Conservation (phyloP, 2,329 filamentous ascomycete genomes). For the Ilyonectria destructans region DNA sequence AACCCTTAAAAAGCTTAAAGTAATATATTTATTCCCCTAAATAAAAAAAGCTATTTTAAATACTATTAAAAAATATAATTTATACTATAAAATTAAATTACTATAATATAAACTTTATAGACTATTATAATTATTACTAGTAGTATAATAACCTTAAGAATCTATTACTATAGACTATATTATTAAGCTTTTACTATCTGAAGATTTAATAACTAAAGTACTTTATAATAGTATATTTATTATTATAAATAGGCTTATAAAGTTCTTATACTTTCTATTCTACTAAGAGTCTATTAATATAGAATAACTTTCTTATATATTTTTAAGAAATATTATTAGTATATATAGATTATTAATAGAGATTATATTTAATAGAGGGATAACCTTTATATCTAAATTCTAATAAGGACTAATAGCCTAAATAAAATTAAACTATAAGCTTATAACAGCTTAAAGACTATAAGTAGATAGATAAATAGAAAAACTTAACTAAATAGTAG, state of each 20-base stretch:
- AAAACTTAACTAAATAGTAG: conserved; percentile 8
- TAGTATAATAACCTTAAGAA: conserved; percentile 26
- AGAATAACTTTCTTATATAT: conserved; percentile 23
- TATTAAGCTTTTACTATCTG: conserved; percentile 28
- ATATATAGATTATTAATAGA: conserved; percentile 21
- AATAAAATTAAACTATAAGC: conserved; percentile 12
- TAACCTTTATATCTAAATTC: conserved; percentile 19
- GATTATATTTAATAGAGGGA: conserved; percentile 27
- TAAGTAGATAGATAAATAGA: conserved; percentile 18
- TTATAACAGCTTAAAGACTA: background rate
- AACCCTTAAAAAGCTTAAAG: conserved; percentile 19
- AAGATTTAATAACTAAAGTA: conserved; percentile 22
- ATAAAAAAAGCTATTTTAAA: conserved; percentile 16
- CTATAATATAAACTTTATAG: conserved; percentile 29
- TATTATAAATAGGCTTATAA: conserved; percentile 25
- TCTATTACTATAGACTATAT: conserved; percentile 36
- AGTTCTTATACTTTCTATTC: conserved; percentile 21
- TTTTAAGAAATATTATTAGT: conserved; percentile 25
- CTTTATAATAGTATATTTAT: conserved; percentile 32
- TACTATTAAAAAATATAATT: conserved; percentile 23
- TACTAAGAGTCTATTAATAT: conserved; percentile 22
- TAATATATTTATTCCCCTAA: conserved; percentile 21
- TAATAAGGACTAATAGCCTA: conserved; percentile 27
- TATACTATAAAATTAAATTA: conserved; percentile 12
- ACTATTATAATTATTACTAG: conserved; percentile 26